Conservation (phyloP, 768 basidiomycete species). For the Boletus speciosus region DNA sequence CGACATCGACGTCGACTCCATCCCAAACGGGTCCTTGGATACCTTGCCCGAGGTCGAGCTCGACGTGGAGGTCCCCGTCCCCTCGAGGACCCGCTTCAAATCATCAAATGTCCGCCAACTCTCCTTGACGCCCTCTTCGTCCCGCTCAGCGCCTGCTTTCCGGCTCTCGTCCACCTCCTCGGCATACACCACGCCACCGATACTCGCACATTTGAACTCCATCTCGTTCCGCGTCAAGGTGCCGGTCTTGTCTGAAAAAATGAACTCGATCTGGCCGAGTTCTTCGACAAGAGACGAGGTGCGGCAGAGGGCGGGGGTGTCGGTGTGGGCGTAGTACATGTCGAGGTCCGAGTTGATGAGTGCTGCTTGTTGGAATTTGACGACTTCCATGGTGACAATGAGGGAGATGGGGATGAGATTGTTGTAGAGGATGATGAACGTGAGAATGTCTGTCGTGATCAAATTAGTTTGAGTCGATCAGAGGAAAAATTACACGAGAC, state of each 20-base stretch:
- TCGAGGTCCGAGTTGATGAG: slow-evolving; percentile 97
- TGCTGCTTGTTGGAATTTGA: slow-evolving; percentile 96
- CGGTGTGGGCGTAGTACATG: slow-evolving; percentile 95
- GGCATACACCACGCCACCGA: slow-evolving; percentile 87
- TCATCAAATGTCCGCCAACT: slow-evolving; percentile 82
- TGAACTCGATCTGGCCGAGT: slow-evolving; percentile 95
- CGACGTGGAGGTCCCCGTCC: slow-evolving; percentile 10
- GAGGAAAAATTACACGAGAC: slow-evolving; percentile 33
- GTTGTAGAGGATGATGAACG: slow-evolving; percentile 98
- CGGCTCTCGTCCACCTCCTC: slow-evolving; percentile 88
- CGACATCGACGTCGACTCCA: slow-evolving; percentile 16
- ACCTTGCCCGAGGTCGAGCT: slow-evolving; percentile 6
- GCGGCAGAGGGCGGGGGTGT: slow-evolving; percentile 96
- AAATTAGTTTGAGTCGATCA: slow-evolving; percentile 2
- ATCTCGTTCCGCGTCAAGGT: slow-evolving; percentile 97
- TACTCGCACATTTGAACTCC: slow-evolving; percentile 90
- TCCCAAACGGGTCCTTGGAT: slow-evolving; percentile 57
- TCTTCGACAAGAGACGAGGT: slow-evolving; percentile 98
- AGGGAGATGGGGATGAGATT: slow-evolving; percentile 99
- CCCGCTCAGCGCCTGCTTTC: slow-evolving; percentile 51
- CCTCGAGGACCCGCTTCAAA: slow-evolving; percentile 54
- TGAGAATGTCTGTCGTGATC: slow-evolving; percentile 73
- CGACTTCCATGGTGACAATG: slow-evolving; percentile 99
- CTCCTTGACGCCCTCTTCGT: slow-evolving; percentile 37
- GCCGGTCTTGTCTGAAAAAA: slow-evolving; percentile 93